Percentiles rank a stretch among this genome's conserved stretches.
phyloP scores from a whole-genome alignment of 148 eudicot species.

The Silene latifolia region DNA sequence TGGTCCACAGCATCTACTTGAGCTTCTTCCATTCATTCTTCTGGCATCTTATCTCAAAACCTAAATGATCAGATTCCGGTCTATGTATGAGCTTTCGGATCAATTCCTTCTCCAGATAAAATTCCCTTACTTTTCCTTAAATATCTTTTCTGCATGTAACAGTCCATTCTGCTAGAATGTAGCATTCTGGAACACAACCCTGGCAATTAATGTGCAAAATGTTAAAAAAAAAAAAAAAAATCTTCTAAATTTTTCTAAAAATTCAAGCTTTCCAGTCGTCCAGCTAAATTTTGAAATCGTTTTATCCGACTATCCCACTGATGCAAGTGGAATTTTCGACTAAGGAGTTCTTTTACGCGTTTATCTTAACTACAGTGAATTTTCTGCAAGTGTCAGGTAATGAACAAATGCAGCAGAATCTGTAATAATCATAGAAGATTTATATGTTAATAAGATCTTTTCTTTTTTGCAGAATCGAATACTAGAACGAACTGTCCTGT shows the following conservation, averaged over 20 bases:
- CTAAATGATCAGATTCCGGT: background rate
- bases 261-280: background rate
- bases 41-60: slow-evolving; percentile 1
- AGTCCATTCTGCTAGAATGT: background rate
- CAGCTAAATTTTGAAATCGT: background rate
- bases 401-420: background rate
- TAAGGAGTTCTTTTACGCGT: background rate
- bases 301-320: background rate
- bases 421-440: background rate
- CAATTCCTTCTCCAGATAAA: slow-evolving; percentile 4
- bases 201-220: too few relatives aligned
- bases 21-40: background rate
- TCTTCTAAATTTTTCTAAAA: too few relatives aligned
- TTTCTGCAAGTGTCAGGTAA: background rate
- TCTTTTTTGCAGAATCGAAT: background rate
- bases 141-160: background rate
- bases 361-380: background rate
- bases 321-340: background rate
- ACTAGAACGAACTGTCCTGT: background rate
- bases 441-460: background rate
- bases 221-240: too few relatives aligned
- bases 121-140: background rate
- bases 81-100: background rate
- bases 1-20: background rate
- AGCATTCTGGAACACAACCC: background rate